Percentiles rank a stretch among this genome's conserved stretches.
These are phyloP conservation scores for Quercus robur DNA, from an alignment of 306 rosid species.

Conservation along the genomic window DNA sequence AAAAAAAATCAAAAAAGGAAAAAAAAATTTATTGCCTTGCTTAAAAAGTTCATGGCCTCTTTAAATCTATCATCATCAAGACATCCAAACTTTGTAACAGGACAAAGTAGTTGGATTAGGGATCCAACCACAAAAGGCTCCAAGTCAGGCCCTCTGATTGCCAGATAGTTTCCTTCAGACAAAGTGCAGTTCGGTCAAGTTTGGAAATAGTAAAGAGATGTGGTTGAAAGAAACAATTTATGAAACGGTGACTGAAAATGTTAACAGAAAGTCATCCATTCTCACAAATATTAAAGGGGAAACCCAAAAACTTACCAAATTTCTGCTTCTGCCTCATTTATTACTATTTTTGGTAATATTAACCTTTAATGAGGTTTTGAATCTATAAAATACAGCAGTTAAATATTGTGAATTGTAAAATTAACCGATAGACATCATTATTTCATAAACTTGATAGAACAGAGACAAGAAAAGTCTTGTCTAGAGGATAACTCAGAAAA, in stretches of 20 bases:
- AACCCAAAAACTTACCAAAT: too few relatives aligned
- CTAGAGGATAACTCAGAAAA: slow-evolving; percentile 15
- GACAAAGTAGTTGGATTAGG: slow-evolving; percentile 42
- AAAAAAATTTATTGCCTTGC: slow-evolving; percentile 26
- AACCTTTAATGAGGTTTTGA: too few relatives aligned
- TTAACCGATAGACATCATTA: neutral
- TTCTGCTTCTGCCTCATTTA: too few relatives aligned
- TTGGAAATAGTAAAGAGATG: neutral
- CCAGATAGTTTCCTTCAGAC: slow-evolving; percentile 51
- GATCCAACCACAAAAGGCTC: slow-evolving; percentile 49
- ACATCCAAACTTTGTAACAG: slow-evolving; percentile 46
- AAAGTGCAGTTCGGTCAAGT: slow-evolving; percentile 33
- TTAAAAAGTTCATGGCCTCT: slow-evolving; percentile 41
- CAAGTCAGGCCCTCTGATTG: slow-evolving; percentile 46
- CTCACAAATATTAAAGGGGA: too few relatives aligned
- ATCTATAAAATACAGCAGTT: too few relatives aligned
- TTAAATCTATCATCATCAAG: slow-evolving; percentile 47
- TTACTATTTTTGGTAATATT: too few relatives aligned
- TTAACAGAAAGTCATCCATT: neutral
- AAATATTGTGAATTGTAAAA: too few relatives aligned
- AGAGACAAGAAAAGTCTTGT: slow-evolving; percentile 13
- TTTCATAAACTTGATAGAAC: slow-evolving; percentile 6
- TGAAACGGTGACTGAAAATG: neutral
- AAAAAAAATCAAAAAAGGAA: too few relatives aligned
- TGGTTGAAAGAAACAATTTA: slow-evolving; percentile 14